phyloP scores from a whole-genome alignment of 176 grass and related monocot genomes.

The Thalia dealbata region DNA sequence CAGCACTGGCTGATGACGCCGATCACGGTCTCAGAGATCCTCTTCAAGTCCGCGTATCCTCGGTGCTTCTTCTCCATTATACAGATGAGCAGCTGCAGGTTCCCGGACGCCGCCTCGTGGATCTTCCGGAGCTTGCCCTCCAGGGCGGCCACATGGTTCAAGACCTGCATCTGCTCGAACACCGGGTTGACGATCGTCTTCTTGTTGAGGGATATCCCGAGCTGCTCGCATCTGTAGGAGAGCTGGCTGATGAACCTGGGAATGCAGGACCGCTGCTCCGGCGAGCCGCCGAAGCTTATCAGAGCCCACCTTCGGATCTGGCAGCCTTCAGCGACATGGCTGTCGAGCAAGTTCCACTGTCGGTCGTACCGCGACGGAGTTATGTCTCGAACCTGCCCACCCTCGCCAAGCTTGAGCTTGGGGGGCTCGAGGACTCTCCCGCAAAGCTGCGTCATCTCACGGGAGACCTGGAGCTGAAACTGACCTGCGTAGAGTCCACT shows the following conservation, averaged over 20 bases:
- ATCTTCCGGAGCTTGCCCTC: constrained; percentile 68
- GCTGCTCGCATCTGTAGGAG: constrained; percentile 59
- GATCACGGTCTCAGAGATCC: constrained; percentile 76
- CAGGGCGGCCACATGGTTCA: constrained; percentile 58
- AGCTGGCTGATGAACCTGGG: constrained; percentile 74
- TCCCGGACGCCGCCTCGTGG: constrained; percentile 65
- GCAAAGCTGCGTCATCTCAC: constrained; percentile 80
- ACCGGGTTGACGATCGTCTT: constrained; percentile 50
- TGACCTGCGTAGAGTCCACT: constrained; percentile 58
- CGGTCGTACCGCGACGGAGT: constrained; percentile 70
- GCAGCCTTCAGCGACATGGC: constrained; percentile 76
- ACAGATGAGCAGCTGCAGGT: constrained; percentile 74
- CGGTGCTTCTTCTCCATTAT: constrained; percentile 77
- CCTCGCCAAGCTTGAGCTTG: constrained; percentile 66
- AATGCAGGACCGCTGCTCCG: constrained; percentile 56
- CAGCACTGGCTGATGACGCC: constrained; percentile 91
- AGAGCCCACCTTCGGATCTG: constrained; percentile 71
- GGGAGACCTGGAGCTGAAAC: constrained; percentile 67
- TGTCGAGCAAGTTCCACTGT: constrained; percentile 79
- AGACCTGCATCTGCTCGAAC: constrained; percentile 71
- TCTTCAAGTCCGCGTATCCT: constrained; percentile 81
- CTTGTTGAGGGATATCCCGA: constrained; percentile 72
- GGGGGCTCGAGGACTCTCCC: constrained; percentile 89
- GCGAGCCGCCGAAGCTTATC: constrained; percentile 85
- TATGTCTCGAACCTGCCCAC: constrained; percentile 64